Evolutionary conservation across 129 eudicot species (phyloP).

Genomic region (Flaveria brownii): DNA sequence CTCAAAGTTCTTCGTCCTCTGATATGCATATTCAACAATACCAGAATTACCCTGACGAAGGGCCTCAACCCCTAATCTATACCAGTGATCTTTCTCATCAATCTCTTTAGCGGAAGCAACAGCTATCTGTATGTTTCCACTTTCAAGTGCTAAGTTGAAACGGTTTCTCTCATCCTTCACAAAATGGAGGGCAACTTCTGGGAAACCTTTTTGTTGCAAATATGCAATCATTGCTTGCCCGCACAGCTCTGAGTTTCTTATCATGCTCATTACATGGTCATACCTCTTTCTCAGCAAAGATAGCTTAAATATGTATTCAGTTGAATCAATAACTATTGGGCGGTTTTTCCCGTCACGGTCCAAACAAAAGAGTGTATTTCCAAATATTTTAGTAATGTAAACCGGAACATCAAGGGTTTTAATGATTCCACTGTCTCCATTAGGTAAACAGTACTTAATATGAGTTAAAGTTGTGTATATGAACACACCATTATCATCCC

Average conservation of each 20-base stretch:
- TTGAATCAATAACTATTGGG: conserved; percentile 65
- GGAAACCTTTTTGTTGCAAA: conserved; percentile 83
- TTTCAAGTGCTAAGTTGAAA: conserved; percentile 67
- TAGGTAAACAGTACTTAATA: conserved; percentile 73
- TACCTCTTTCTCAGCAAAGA: conserved; percentile 57
- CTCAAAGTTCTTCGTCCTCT: conserved; percentile 70
- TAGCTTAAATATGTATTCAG: conserved; percentile 65
- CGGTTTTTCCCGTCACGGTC: conserved; percentile 78
- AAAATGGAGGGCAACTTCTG: conserved; percentile 76
- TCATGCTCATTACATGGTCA: conserved; percentile 79
- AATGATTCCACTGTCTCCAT: conserved; percentile 75
- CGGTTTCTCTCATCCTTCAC: conserved; percentile 73
- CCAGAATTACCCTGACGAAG: conserved; percentile 82
- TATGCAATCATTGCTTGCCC: conserved; percentile 89
- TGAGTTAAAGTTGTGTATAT: conserved; percentile 71
- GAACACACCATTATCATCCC: conserved; percentile 83
- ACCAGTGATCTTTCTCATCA: conserved; percentile 82
- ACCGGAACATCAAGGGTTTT: conserved; percentile 68
- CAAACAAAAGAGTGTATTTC: conserved; percentile 67
- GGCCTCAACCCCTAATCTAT: conserved; percentile 71
- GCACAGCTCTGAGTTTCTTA: conserved; percentile 68
- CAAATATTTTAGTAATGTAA: conserved; percentile 63
- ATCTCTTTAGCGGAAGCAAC: conserved; percentile 75
- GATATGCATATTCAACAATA: conserved; percentile 71
- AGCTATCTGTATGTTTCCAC: conserved; percentile 74